phyloP scores from a whole-genome alignment of 208 protist genomes.

The Willaertia magna region DNA sequence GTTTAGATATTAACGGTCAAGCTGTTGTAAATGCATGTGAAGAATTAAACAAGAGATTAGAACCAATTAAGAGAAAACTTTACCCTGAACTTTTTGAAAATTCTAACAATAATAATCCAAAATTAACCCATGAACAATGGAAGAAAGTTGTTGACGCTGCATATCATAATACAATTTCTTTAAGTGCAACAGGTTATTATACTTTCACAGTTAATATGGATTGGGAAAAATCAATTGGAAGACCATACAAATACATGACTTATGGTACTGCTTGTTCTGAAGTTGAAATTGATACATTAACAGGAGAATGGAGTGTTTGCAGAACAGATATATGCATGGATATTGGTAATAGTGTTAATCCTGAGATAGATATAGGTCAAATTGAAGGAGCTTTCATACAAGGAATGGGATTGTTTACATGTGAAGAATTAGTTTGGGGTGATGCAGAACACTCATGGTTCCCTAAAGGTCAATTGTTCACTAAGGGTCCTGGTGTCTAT shows the following conservation, averaged over 20 bases:
- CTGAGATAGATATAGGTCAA: slow-evolving; percentile 54
- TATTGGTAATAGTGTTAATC: slow-evolving; percentile 43
- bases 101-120: neutral
- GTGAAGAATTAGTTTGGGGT: neutral
- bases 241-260: slow-evolving; percentile 49
- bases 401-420: slow-evolving; percentile 39
- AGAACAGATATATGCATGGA: slow-evolving; percentile 48
- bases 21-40: slow-evolving; percentile 19
- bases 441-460: neutral
- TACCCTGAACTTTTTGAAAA: neutral
- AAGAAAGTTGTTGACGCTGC: slow-evolving; percentile 26
- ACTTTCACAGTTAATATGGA: slow-evolving; percentile 9
- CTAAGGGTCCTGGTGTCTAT: slow-evolving; percentile 28
- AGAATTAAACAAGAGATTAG: slow-evolving; percentile 12
- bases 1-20: neutral
- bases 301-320: slow-evolving; percentile 37
- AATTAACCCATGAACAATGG: neutral
- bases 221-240: slow-evolving; percentile 19
- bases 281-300: slow-evolving; percentile 51
- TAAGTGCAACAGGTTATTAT: slow-evolving; percentile 49
- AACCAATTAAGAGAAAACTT: neutral
- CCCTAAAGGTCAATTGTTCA: neutral
- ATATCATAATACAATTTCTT: slow-evolving; percentile 32
- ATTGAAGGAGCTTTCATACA: slow-evolving; percentile 58
- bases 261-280: slow-evolving; percentile 41